Base-by-base conservation (phyloP, 371 early-diverging fungal genomes). In the Mucor plumbeus region DNA sequence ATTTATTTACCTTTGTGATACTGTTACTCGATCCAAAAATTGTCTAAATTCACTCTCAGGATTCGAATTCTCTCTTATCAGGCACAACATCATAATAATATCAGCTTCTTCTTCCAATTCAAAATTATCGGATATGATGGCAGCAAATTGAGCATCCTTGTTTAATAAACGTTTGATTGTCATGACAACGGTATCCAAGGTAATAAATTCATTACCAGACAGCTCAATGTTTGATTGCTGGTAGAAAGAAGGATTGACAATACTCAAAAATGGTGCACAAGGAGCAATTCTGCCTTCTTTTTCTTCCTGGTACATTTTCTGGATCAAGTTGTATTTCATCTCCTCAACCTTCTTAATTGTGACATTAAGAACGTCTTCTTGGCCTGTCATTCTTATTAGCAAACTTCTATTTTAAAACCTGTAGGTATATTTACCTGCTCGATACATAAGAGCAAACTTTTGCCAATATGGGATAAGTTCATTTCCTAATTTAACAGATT, bases 71-170 rank as follows among this genome's bases (percentile, higher is more conserved):
- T 84, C 79, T 17, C 72, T 64, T 3, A 87, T 73, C 44, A 87
- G 64, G 47, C 69, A 68, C 13, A 83, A 63, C 66, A 84, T 83
- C 67, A 85, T 56, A 10, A 83, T 68, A 7, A 83, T 71, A 60
- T 85, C 87, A 31, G 71, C 74, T 14, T 85, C 84, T 78, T 82
- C 84, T 10, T 81, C 77, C 39, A 80, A 76, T 41, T 83, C 83
- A 50, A 81, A 72, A 13, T 75, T 35, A 19, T 67, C 65, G 0
- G 64, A 65, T 11, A 78, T 57, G 10, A 77, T 75, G 0, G 43
- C 26, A 15, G 69, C 61, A 63, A 78, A 77, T 13, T 47, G 41
- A 10, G 41, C 43, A 39, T 81, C 65, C 11, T 70, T 61, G 33
- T 59, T 64, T 21, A 81, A 47, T n/a, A 78, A 47, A 8, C 63